Conservation (phyloP, 495 filamentous ascomycete genomes). For the Glonium stellatum region DNA sequence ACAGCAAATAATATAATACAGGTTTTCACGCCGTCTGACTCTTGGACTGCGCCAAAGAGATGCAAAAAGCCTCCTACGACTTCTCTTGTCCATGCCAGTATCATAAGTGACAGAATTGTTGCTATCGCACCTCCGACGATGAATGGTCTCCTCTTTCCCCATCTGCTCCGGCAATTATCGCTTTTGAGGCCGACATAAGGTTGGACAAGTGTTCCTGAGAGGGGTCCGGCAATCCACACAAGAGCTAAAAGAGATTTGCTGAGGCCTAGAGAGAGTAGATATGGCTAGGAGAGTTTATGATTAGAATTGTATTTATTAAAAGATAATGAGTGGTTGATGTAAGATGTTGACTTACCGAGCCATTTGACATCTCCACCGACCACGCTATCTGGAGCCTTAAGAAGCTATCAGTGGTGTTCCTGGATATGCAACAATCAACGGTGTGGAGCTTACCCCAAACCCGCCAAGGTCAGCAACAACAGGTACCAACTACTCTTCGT, state of each 20-base stretch:
- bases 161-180: conserved; percentile 71
- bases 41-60: conserved; percentile 61
- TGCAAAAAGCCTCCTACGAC: conserved; percentile 62
- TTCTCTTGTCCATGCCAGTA: conserved; percentile 76
- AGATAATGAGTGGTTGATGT: conserved; percentile 2
- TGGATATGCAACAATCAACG: background rate
- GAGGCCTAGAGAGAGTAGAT: conserved; percentile 69
- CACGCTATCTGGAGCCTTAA: conserved; percentile 80
- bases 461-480: conserved; percentile 72
- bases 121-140: conserved; percentile 70
- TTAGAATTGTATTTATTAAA: background rate
- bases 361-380: conserved; percentile 84
- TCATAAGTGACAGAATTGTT: conserved; percentile 65
- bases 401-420: background rate
- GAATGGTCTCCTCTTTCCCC: conserved; percentile 84
- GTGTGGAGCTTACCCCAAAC: conserved; percentile 54
- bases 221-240: conserved; percentile 88
- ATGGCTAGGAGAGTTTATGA: conserved; percentile 41
- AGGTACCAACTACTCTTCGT: conserved; percentile 79
- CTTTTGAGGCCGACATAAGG: conserved; percentile 90
- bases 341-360: conserved; percentile 50
- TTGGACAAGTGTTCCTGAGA: conserved; percentile 81
- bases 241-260: conserved; percentile 89
- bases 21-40: conserved; percentile 53
- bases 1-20: conserved; percentile 65